Evolutionary conservation across 371 early-diverging fungal species (phyloP), one percentile per base, ranked within the genome.

Genomic region (Mucor mucedo): DNA sequence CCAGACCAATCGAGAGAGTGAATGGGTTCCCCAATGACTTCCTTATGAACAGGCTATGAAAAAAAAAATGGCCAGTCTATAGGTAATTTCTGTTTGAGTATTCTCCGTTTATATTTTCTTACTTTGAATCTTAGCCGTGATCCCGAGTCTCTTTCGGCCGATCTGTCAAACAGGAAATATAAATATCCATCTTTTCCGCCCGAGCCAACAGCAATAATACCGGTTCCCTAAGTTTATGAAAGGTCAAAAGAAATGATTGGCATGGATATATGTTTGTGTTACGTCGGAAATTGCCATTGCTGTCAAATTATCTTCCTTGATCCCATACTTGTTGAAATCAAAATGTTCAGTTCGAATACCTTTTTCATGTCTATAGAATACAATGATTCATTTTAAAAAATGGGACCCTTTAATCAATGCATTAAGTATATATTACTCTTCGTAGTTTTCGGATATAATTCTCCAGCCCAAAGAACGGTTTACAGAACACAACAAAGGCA

Each of bases 1-100:
- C 66, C 66, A 11, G 68, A 60, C 72, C 73, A 78, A 32, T 78
- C 79, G 3, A 78, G 55, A 4, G 76, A 73, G 54, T 75, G 55
- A 10, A 78, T 63, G 3, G 76, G 79, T 1, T 35, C 42, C 35
- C 63, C 56, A 14, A 78, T 14, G 5, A 39, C 27, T 53, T 75
- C 70, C 29, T 52, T 62, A 54, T 71, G 68, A 4, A 67, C 7
- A 42, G 41, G 49, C 67, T 66, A 33, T 30, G 13, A 40, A 47
- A 5, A 44, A 30, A 5, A 30, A 21, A 21, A n/a, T 27, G 48
- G 21, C 21, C 21, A 21, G 21, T 21, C 21, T 21, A 9, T 3
- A 21, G 21, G 5, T 4, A 13, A 9, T 42, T 4, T 42, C 2
- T 42, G 4, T 4, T 13, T 42, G n/a, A 4, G 38, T 58, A 48